Percentiles rank a stretch among this genome's conserved stretches.
These are phyloP conservation scores for Crassisporium funariophilum DNA, from an alignment of 768 basidiomycete genomes.

Conservation along the genomic window DNA sequence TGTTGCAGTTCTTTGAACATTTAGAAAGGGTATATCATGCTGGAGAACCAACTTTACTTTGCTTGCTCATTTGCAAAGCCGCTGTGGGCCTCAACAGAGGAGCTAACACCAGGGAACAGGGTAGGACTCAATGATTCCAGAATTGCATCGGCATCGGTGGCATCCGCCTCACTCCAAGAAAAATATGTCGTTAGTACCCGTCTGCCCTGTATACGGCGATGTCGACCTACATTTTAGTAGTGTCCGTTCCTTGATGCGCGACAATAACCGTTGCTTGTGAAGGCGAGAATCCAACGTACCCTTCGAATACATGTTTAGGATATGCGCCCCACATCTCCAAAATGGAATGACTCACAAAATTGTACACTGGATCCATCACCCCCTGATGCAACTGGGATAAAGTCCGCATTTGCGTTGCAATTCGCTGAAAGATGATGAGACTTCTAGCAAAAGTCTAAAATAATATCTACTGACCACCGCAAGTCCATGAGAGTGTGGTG, in stretches of 20 bases:
- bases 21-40: not conserved
- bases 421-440: slow-evolving; percentile 28
- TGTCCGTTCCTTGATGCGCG: slow-evolving; percentile 45
- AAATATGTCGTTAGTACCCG: not conserved
- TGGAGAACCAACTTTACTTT: slow-evolving; percentile 26
- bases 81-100: slow-evolving; percentile 44
- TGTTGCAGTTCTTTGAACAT: slow-evolving; percentile 38
- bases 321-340: slow-evolving; percentile 2
- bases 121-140: slow-evolving; percentile 33
- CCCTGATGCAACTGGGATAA: slow-evolving; percentile 46
- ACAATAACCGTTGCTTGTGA: slow-evolving; percentile 41
- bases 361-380: slow-evolving; percentile 41
- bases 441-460: not conserved
- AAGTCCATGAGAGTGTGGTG: slow-evolving; percentile 48
- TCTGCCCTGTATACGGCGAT: not conserved
- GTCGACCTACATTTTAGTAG: slow-evolving; percentile 32
- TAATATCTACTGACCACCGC: slow-evolving; percentile 42
- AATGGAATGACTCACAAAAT: slow-evolving; percentile 32
- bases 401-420: slow-evolving; percentile 42
- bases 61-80: slow-evolving; percentile 48
- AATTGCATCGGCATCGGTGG: slow-evolving; percentile 40
- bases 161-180: slow-evolving; percentile 23
- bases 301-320: slow-evolving; percentile 4
- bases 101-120: slow-evolving; percentile 48
- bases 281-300: slow-evolving; percentile 37